Percentiles rank a stretch among this genome's conserved stretches.
Conservation (phyloP, 768 basidiomycete genomes). For the Lentinula guzmanii region DNA sequence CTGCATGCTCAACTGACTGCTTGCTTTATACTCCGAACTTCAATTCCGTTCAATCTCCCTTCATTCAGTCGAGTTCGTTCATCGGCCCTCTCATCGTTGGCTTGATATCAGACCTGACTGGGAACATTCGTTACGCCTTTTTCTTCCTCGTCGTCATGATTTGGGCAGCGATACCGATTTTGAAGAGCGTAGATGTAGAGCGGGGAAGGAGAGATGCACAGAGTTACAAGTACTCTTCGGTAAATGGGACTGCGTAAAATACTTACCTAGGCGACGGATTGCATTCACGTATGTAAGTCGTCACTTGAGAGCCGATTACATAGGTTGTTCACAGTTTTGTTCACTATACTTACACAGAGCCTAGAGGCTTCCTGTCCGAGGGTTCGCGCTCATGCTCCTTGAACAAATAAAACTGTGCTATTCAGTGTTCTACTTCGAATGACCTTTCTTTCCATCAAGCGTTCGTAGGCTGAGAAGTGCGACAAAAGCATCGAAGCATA, state of each 20-base stretch:
- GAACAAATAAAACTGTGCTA: neutral
- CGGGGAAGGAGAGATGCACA: constrained; percentile 50
- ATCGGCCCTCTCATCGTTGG: constrained; percentile 88
- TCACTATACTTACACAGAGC: no score
- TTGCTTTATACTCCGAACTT: neutral
- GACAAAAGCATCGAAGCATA: no score
- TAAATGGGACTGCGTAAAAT: neutral
- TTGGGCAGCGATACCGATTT: constrained; percentile 72
- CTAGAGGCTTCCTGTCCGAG: neutral
- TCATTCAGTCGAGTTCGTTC: constrained; percentile 70
- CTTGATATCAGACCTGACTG: constrained; percentile 80
- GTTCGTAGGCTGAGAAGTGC: no score
- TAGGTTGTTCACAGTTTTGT: no score
- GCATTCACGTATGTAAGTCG: neutral
- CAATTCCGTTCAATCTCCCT: neutral
- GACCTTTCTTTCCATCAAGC: no score
- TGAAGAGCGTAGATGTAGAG: constrained; percentile 65
- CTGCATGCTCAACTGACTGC: neutral
- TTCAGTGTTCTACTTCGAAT: no score
- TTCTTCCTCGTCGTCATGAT: constrained; percentile 83
- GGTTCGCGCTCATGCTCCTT: neutral
- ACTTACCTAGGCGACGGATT: neutral
- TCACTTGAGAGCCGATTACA: no score
- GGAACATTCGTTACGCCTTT: constrained; percentile 89
- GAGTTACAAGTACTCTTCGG: constrained; percentile 25